Conservation (phyloP, 768 basidiomycete genomes). For the Collybiopsis confluens region DNA sequence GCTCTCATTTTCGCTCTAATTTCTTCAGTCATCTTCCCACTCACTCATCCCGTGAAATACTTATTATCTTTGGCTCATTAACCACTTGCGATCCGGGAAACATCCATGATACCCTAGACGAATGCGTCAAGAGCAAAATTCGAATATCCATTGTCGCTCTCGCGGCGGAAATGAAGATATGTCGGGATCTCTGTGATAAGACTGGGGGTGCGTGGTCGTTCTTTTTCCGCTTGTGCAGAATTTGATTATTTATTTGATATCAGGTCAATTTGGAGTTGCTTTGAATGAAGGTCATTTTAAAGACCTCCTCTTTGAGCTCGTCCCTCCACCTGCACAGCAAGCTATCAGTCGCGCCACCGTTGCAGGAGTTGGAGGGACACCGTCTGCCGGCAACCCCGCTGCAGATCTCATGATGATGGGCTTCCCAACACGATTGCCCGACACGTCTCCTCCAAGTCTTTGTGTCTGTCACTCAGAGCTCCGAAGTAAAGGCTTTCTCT, state of each 20-base stretch:
- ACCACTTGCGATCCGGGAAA: conserved; percentile 98
- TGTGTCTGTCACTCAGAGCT: conserved; percentile 94
- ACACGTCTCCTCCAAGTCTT: conserved; percentile 74
- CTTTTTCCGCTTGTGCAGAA: neutral
- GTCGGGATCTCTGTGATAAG: conserved; percentile 84
- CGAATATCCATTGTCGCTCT: conserved; percentile 92
- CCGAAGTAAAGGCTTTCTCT: conserved; percentile 90
- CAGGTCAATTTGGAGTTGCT: conserved; percentile 91
- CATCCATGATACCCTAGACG: conserved; percentile 91
- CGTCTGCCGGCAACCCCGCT: conserved; percentile 46
- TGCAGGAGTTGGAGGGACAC: conserved; percentile 30
- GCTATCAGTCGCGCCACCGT: conserved; percentile 38
- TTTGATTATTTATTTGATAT: neutral
- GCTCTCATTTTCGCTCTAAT: conserved; percentile 8
- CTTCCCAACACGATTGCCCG: conserved; percentile 89
- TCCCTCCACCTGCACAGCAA: conserved; percentile 89
- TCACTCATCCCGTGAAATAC: conserved; percentile 92
- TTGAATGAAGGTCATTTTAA: conserved; percentile 97
- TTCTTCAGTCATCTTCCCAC: conserved; percentile 85
- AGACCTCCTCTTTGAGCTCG: conserved; percentile 91
- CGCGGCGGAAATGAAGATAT: conserved; percentile 98
- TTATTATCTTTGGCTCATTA: conserved; percentile 91
- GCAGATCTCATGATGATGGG: conserved; percentile 99
- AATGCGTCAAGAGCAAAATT: conserved; percentile 76
- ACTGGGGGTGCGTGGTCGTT: conserved; percentile 68